These are phyloP conservation scores for Talaromyces nanjingensis DNA, from an alignment of 495 filamentous ascomycete species.

Conservation along the genomic window DNA sequence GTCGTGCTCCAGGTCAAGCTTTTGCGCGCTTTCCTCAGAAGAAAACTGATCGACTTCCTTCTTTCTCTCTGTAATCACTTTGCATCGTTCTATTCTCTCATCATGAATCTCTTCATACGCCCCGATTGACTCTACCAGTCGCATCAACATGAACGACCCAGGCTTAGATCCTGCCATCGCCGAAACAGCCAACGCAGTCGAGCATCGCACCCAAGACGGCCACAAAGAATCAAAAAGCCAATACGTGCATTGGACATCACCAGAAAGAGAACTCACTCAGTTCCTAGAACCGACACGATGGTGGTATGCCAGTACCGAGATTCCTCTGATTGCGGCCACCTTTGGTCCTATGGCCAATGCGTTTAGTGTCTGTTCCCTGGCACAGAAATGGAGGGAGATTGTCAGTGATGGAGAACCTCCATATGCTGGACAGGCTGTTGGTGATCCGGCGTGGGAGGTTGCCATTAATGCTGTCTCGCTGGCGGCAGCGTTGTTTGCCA, in stretches of 20 bases:
- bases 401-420: slow-evolving; percentile 35
- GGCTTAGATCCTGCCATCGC: slow-evolving; percentile 47
- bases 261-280: neutral
- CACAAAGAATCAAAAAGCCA: slow-evolving; percentile 9
- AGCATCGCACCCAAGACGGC: slow-evolving; percentile 25
- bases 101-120: neutral
- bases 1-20: neutral
- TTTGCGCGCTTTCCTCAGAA: neutral
- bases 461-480: slow-evolving; percentile 71
- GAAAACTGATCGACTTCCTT: neutral
- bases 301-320: slow-evolving; percentile 82
- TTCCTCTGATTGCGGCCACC: slow-evolving; percentile 70
- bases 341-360: slow-evolving; percentile 79
- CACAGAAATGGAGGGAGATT: slow-evolving; percentile 62
- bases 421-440: neutral
- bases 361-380: slow-evolving; percentile 73
- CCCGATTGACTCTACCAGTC: neutral
- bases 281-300: slow-evolving; percentile 44
- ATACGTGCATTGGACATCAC: neutral
- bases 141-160: slow-evolving; percentile 51
- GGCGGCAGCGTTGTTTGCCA: slow-evolving; percentile 60
- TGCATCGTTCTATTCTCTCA: neutral
- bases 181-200: slow-evolving; percentile 39
- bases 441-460: slow-evolving; percentile 43
- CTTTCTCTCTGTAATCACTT: neutral